Percentiles rank a stretch among this genome's conserved stretches.
Conservation (phyloP, 768 basidiomycete species). For the Podaxis rugospora region DNA sequence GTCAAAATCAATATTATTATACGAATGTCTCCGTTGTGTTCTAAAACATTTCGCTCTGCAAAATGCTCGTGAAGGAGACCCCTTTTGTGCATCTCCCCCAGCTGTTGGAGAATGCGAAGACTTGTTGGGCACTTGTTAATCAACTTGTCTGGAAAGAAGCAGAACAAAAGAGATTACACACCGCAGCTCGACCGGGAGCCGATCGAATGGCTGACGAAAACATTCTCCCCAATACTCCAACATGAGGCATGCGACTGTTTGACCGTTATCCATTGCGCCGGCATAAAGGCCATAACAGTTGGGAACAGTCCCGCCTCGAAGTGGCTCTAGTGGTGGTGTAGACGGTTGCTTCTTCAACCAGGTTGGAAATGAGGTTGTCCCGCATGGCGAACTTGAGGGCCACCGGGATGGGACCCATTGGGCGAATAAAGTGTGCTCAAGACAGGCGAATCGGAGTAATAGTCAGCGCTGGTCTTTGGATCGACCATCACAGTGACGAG, state of each 20-base stretch:
- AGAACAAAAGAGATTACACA: slow-evolving; percentile 15
- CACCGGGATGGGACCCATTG: slow-evolving; percentile 12
- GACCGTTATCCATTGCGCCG: slow-evolving; percentile 26
- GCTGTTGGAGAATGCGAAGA: slow-evolving; percentile 26
- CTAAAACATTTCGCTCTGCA: slow-evolving; percentile 37
- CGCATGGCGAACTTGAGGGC: slow-evolving; percentile 36
- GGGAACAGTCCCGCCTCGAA: slow-evolving; percentile 31
- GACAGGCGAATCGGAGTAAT: slow-evolving; percentile 33
- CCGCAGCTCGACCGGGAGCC: slow-evolving; percentile 27
- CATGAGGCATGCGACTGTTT: slow-evolving; percentile 31
- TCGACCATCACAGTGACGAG: slow-evolving; percentile 26
- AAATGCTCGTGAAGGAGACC: slow-evolving; percentile 36
- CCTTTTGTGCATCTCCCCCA: slow-evolving; percentile 29
- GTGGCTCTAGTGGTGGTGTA: slow-evolving; percentile 25
- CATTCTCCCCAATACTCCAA: slow-evolving; percentile 34
- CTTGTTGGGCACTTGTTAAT: slow-evolving; percentile 14
- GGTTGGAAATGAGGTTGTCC: slow-evolving; percentile 29
- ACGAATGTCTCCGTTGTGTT: slow-evolving; percentile 29
- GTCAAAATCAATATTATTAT: slow-evolving; percentile 39
- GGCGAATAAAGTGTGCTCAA: slow-evolving; percentile 23
- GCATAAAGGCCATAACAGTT: slow-evolving; percentile 30
- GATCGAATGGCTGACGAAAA: slow-evolving; percentile 24
- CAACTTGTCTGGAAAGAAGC: neutral
- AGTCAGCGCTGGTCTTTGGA: slow-evolving; percentile 26
- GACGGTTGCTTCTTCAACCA: slow-evolving; percentile 29